Evolutionary conservation across 1,139 yeast species (phyloP).

Genomic region (Kurtzmaniella quercitrusa): DNA sequence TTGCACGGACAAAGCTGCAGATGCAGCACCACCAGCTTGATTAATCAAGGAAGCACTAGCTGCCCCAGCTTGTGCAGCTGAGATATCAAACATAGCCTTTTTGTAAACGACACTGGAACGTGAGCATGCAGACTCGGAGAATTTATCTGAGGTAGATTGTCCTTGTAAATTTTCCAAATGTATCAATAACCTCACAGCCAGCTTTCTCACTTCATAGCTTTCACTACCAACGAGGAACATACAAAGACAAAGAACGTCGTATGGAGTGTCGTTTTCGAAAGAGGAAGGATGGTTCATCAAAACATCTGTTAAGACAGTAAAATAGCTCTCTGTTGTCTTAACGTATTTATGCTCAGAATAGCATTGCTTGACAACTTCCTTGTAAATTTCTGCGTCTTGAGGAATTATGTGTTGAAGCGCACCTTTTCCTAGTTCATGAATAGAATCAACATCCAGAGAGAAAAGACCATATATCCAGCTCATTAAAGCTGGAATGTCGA

Average conservation of each 20-base stretch:
- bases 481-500: slow-evolving; percentile 66
- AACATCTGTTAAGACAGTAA: slow-evolving; percentile 65
- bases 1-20: slow-evolving; percentile 22
- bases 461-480: slow-evolving; percentile 77
- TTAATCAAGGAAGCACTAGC: slow-evolving; percentile 16
- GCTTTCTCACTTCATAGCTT: slow-evolving; percentile 51
- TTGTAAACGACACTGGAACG: slow-evolving; percentile 72
- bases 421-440: slow-evolving; percentile 62
- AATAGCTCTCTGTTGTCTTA: slow-evolving; percentile 62
- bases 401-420: slow-evolving; percentile 70
- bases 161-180: slow-evolving; percentile 48
- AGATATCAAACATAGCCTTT: slow-evolving; percentile 67
- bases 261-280: slow-evolving; percentile 39
- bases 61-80: slow-evolving; percentile 50
- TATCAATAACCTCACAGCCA: slow-evolving; percentile 58
- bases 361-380: slow-evolving; percentile 66
- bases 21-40: background rate
- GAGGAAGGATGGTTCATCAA: slow-evolving; percentile 19
- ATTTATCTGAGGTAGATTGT: slow-evolving; percentile 26
- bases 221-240: slow-evolving; percentile 69
- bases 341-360: slow-evolving; percentile 52
- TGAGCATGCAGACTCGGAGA: slow-evolving; percentile 60
- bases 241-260: slow-evolving; percentile 61
- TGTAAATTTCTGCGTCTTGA: slow-evolving; percentile 51
- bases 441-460: slow-evolving; percentile 52